Conservation (phyloP, 2,329 filamentous ascomycete species). For the Rutstroemia sp. region DNA sequence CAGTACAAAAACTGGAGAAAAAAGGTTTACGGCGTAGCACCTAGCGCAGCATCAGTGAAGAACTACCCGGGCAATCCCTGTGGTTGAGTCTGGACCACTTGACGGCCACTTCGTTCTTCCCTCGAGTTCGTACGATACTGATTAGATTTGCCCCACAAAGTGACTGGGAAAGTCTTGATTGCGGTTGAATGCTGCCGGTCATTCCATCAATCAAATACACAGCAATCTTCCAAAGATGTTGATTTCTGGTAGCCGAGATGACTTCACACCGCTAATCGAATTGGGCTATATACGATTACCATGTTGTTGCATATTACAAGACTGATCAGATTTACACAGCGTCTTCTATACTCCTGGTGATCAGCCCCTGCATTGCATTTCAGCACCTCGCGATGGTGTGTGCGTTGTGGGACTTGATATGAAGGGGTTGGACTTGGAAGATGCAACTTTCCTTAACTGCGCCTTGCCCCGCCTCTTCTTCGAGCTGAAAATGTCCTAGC, state of each 20-base stretch:
- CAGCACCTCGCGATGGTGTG: neutral
- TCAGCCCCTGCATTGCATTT: conserved; percentile 1
- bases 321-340: neutral
- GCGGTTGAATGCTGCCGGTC: neutral
- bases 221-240: too few species aligned
- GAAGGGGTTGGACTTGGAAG: neutral
- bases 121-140: neutral
- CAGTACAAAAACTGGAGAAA: neutral
- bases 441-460: neutral
- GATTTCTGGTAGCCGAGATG: neutral
- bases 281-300: conserved; percentile 2
- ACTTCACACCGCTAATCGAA: conserved; percentile 3
- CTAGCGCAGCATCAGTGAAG: neutral
- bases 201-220: neutral
- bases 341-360: neutral
- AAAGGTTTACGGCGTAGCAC: neutral
- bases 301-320: neutral
- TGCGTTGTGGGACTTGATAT: neutral
- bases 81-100: neutral
- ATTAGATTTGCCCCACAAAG: neutral
- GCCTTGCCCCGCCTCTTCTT: neutral
- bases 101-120: neutral
- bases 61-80: neutral
- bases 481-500: neutral
- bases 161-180: neutral